Conservation (phyloP, 192 early-diverging fungal species). For the Lobulomyces angularis region DNA sequence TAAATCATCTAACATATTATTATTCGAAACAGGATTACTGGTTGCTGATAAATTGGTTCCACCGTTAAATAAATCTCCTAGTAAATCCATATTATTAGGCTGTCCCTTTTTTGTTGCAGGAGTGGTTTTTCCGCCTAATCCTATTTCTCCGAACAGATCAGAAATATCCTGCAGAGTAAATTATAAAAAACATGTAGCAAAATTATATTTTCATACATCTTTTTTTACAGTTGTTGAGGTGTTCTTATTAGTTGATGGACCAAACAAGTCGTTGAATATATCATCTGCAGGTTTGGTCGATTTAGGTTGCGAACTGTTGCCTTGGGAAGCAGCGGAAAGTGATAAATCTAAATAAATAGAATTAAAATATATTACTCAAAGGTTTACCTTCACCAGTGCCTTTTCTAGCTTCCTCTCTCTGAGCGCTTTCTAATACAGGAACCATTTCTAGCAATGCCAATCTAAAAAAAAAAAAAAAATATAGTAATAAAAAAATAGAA, state of each 20-base stretch:
- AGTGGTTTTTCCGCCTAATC: constrained; percentile 13
- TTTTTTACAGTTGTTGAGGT: constrained; percentile 11
- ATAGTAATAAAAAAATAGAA: neutral
- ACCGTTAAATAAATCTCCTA: constrained; percentile 42
- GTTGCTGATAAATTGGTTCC: constrained; percentile 10
- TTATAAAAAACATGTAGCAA: constrained; percentile 2
- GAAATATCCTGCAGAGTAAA: constrained; percentile 32
- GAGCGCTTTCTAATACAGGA: constrained; percentile 61
- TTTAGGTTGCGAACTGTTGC: constrained; percentile 5
- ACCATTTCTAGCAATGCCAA: constrained; percentile 67
- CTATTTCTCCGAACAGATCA: constrained; percentile 43
- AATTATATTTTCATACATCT: constrained; percentile 14
- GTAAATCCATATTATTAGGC: constrained; percentile 19
- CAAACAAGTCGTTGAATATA: constrained; percentile 28
- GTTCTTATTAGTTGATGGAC: constrained; percentile 6
- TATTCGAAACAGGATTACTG: constrained; percentile 17
- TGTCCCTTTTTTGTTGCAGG: constrained; percentile 3
- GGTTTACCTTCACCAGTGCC: no score
- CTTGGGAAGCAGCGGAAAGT: constrained; percentile 9
- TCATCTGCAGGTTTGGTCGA: constrained; percentile 15
- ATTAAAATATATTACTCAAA: constrained; percentile 9
- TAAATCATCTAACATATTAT: constrained; percentile 57
- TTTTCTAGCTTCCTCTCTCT: constrained; percentile 35
- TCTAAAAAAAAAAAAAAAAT: constrained; percentile 1
- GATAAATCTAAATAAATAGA: neutral